phyloP scores from a whole-genome alignment of 345 rosid genomes.

The Populus pruinosa region DNA sequence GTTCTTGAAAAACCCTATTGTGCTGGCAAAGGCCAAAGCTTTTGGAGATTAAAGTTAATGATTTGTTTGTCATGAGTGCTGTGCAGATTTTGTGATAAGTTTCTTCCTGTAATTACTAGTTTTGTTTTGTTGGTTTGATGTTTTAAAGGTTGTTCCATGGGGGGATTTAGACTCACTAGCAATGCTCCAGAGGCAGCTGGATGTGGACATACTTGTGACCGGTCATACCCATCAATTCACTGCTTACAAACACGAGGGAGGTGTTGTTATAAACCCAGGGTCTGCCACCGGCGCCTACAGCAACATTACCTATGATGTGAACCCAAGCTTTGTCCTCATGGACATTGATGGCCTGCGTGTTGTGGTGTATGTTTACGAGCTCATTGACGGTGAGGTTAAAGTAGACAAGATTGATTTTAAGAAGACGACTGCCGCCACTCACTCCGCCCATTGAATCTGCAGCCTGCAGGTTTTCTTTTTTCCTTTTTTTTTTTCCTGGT shows the following conservation, averaged over 20 bases:
- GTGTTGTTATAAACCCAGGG: constrained; percentile 92
- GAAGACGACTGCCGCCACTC: constrained; percentile 55
- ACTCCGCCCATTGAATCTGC: constrained; percentile 42
- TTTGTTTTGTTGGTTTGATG: neutral
- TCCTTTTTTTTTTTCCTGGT: neutral
- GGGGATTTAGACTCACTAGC: constrained; percentile 93
- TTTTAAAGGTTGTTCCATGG: constrained; percentile 82
- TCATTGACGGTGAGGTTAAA: constrained; percentile 89
- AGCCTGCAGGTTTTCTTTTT: neutral
- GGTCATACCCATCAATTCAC: constrained; percentile 98
- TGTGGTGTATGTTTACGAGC: constrained; percentile 92
- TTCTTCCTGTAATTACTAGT: neutral
- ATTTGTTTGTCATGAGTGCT: neutral
- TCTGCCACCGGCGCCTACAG: constrained; percentile 94
- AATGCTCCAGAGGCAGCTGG: constrained; percentile 93
- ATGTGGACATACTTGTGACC: constrained; percentile 89
- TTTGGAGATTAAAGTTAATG: neutral
- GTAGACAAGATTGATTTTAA: constrained; percentile 97
- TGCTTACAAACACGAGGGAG: constrained; percentile 96
- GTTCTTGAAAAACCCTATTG: neutral
- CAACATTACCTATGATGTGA: constrained; percentile 80
- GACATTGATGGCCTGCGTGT: constrained; percentile 90
- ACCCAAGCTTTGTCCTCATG: constrained; percentile 95
- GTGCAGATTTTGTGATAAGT: neutral
- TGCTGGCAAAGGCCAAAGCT: neutral